phyloP scores from a whole-genome alignment of 352 stramenopile genomes.

The Pythium vanterpoolii region DNA sequence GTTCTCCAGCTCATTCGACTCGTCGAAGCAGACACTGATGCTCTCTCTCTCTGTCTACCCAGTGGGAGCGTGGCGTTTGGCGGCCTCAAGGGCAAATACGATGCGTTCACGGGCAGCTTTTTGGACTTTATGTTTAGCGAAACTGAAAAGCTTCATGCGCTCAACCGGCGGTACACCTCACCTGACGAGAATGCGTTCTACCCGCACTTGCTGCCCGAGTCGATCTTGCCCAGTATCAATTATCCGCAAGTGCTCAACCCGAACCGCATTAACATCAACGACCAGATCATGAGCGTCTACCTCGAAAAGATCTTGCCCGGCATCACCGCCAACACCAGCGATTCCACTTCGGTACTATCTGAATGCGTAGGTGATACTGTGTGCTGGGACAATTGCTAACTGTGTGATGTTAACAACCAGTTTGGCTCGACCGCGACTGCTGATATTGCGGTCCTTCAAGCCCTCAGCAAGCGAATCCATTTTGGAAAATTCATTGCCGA shows the following conservation, averaged over 20 bases:
- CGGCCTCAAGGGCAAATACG: conserved; percentile 83
- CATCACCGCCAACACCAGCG: conserved; percentile 86
- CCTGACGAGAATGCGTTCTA: conserved; percentile 99
- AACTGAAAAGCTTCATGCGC: conserved; percentile 93
- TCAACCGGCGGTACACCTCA: conserved; percentile 96
- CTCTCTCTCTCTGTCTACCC: neutral
- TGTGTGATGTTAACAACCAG: conserved; percentile 29
- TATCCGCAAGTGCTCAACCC: conserved; percentile 93
- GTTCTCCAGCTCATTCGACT: neutral
- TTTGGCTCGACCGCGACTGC: conserved; percentile 80
- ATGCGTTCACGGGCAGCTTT: conserved; percentile 79
- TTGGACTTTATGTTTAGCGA: conserved; percentile 97
- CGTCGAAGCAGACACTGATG: neutral
- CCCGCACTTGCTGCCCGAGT: conserved; percentile 85
- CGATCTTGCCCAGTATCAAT: conserved; percentile 90
- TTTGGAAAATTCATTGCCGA: conserved; percentile 99
- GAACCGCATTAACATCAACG: conserved; percentile 97
- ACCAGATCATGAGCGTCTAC: conserved; percentile 96
- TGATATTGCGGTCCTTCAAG: conserved; percentile 93
- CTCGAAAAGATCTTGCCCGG: conserved; percentile 93
- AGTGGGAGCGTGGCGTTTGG: conserved; percentile 73
- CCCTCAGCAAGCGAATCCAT: conserved; percentile 96
- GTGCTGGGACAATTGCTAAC: neutral
- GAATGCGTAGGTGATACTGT: neutral
- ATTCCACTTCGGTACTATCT: conserved; percentile 62